These are phyloP conservation scores for Populus pruinosa DNA, from an alignment of 345 rosid species.

Conservation along the genomic window DNA sequence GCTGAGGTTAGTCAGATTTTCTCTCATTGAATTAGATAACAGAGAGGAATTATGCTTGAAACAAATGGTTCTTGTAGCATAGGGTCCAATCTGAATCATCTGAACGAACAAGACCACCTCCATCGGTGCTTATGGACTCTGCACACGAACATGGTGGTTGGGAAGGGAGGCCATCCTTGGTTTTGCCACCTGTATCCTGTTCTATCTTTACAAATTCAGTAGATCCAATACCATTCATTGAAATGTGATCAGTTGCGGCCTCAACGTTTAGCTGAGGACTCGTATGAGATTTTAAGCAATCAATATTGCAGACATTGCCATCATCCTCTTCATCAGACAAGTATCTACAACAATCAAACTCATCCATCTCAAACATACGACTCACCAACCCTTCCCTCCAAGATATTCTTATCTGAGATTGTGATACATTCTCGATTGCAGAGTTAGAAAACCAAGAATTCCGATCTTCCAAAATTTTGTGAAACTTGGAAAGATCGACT, in stretches of 20 bases:
- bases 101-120: conserved; percentile 59
- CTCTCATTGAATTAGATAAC: conserved; percentile 20
- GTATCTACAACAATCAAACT: conserved; percentile 60
- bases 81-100: conserved; percentile 84
- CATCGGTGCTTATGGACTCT: conserved; percentile 74
- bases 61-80: conserved; percentile 70
- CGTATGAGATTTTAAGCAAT: conserved; percentile 17
- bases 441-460: conserved; percentile 44
- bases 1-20: conserved; percentile 19
- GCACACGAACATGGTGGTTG: conserved; percentile 41
- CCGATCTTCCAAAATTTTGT: conserved; percentile 42
- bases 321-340: conserved; percentile 64
- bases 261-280: conserved; percentile 21
- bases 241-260: conserved; percentile 11
- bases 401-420: conserved; percentile 54
- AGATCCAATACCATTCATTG: conserved; percentile 8
- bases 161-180: conserved; percentile 22
- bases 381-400: conserved; percentile 68
- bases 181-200: conserved; percentile 20
- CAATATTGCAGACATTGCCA: conserved; percentile 15
- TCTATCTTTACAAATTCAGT: conserved; percentile 17
- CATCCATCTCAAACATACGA: conserved; percentile 62
- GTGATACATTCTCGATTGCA: conserved; percentile 37
- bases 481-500: conserved; percentile 56
- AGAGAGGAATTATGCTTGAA: conserved; percentile 27